phyloP scores from a whole-genome alignment of 257 asterid genomes.

The Datura wrightii region DNA sequence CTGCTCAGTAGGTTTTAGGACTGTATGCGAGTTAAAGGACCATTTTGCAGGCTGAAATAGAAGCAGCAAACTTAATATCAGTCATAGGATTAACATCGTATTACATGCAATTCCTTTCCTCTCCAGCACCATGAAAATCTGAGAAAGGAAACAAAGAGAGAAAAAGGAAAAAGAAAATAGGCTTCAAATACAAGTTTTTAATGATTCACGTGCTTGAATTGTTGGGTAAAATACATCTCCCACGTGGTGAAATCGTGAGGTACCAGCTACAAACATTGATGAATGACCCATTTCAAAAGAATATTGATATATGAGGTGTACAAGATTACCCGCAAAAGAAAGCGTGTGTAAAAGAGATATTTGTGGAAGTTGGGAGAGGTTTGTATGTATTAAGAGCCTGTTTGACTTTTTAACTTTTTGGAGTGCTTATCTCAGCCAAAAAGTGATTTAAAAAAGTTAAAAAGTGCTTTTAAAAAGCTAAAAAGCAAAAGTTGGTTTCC shows the following conservation, averaged over 20 bases:
- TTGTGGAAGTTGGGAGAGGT: background rate
- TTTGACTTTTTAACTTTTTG: too few species aligned
- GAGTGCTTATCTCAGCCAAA: too few species aligned
- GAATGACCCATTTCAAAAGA: background rate
- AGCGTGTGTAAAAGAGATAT: background rate
- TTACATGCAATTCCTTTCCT: conserved; percentile 17
- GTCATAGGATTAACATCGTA: conserved; percentile 16
- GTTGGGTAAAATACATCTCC: background rate
- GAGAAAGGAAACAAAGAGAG: background rate
- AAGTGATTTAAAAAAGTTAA: too few species aligned
- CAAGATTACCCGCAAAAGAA: conserved; percentile 6
- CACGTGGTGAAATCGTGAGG: background rate
- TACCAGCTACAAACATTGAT: conserved; percentile 15
- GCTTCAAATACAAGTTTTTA: background rate
- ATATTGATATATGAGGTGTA: background rate
- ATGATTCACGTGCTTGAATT: background rate
- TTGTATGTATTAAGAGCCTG: background rate
- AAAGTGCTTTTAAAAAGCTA: too few species aligned
- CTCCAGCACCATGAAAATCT: conserved; percentile 1
- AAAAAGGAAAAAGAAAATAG: background rate
- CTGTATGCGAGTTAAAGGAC: conserved; percentile 86
- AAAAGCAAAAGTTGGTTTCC: too few species aligned
- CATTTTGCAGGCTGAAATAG: conserved; percentile 84
- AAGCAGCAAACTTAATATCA: conserved; percentile 34
- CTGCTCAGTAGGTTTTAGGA: conserved; percentile 79